Base-by-base conservation (phyloP, 2,329 filamentous ascomycete genomes). In the Venturia carpophila region DNA sequence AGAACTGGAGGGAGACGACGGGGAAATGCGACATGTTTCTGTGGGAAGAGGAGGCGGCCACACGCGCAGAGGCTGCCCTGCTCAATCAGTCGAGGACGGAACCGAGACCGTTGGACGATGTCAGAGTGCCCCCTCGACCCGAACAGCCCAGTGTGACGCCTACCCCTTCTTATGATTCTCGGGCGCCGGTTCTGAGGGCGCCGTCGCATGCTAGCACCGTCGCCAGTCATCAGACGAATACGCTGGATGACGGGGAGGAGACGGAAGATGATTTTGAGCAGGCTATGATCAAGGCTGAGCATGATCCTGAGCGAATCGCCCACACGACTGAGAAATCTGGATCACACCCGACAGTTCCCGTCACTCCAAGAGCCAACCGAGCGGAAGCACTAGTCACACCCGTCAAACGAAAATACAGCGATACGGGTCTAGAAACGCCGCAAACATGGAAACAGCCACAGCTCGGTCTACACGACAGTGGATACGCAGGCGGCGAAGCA, bases 1-100 rank as follows among this genome's bases (percentile, higher is more conserved):
- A 84, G 68, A 78, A 79, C 69, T 74, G 75, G 42, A 74, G 78
- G 63, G 70, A 74, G 2, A 74, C 77, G 27, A 47, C 45, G 45
- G 45, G 45, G 19, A 75, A 78, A 49, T 87, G 84, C 69, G 76
- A 75, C 0, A 84, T 87, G 73, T 87, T 85, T 68, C 72, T 87
- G 0, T 86, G 83, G 82, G 76, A 81, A 9, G 78, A 83, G 17
- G 79, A 84, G 55, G 84, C 84, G 0, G 73, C 75, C 52, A 66
- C 69, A 21, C 75, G 83, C 63, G 81, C 83, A 71, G 78, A 80
- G 62, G 71, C 71, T 15, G 77, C 78, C 27, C 73, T 83, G 24
- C 65, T 80, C 64, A 76, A 71, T 65, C 83, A 82, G 68, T 79
- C 80, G 43, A 74, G 76, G 65, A 79, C 74, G n/a, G 81, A 83